These are phyloP conservation scores for Arabidopsis lyrata DNA, from an alignment of 441 rosid species.

Conservation along the genomic window DNA sequence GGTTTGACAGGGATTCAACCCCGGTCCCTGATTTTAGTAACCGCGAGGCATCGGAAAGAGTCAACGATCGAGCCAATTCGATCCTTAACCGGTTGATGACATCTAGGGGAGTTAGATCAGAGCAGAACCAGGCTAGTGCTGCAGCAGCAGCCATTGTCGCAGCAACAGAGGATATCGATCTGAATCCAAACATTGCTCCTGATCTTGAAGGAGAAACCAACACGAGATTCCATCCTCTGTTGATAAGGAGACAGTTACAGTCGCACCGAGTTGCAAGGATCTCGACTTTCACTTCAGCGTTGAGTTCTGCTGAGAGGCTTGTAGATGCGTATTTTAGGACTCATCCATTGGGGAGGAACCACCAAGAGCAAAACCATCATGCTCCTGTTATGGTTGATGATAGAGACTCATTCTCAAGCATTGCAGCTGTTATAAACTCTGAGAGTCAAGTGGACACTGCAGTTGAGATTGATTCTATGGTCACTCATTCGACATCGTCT, in stretches of 20 bases:
- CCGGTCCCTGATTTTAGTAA: conserved; percentile 62
- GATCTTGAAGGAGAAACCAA: conserved; percentile 60
- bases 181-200: conserved; percentile 55
- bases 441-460: conserved; percentile 88
- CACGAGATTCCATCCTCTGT: conserved; percentile 57
- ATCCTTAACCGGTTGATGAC: conserved; percentile 70
- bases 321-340: conserved; percentile 62
- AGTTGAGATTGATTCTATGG: conserved; percentile 84
- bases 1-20: conserved; percentile 75
- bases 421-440: conserved; percentile 83
- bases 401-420: conserved; percentile 89
- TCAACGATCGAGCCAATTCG: conserved; percentile 53
- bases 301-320: conserved; percentile 64
- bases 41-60: conserved; percentile 56
- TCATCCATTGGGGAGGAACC: conserved; percentile 62
- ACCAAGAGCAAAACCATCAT: conserved; percentile 57
- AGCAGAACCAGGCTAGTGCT: conserved; percentile 55
- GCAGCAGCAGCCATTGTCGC: conserved; percentile 42
- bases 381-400: conserved; percentile 79
- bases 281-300: conserved; percentile 53
- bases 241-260: conserved; percentile 67
- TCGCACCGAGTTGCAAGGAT: conserved; percentile 58
- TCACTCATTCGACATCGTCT: conserved; percentile 82
- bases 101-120: conserved; percentile 71
- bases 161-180: conserved; percentile 61